These are phyloP conservation scores for Nicotiana attenuata DNA, from an alignment of 257 asterid species.

Conservation along the genomic window DNA sequence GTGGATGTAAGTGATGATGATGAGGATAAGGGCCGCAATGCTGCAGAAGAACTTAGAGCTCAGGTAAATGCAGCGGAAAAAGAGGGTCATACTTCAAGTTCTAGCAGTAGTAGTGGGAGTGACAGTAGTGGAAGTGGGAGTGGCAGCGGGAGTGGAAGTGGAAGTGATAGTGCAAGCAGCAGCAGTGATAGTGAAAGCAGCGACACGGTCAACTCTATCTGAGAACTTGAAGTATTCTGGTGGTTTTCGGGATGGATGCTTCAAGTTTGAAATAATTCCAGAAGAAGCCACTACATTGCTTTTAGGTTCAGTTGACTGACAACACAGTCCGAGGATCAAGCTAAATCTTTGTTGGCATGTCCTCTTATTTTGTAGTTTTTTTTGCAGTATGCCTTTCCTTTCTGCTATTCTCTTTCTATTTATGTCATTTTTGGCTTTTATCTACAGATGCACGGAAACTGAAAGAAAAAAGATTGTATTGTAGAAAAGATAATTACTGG, in stretches of 20 bases:
- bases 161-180: slow-evolving; percentile 52
- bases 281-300: neutral
- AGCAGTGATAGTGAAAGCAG: slow-evolving; percentile 77
- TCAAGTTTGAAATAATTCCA: neutral
- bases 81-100: slow-evolving; percentile 51
- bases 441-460: neutral
- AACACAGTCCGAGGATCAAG: neutral
- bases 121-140: slow-evolving; percentile 67
- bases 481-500: neutral
- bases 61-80: slow-evolving; percentile 55
- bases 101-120: slow-evolving; percentile 65
- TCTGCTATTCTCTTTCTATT: neutral
- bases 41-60: slow-evolving; percentile 90
- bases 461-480: neutral
- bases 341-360: neutral
- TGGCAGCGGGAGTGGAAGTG: slow-evolving; percentile 32
- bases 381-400: neutral
- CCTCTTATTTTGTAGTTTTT: neutral
- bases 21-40: slow-evolving; percentile 64
- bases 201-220: slow-evolving; percentile 57
- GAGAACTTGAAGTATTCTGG: slow-evolving; percentile 12
- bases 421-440: neutral
- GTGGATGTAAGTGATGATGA: slow-evolving; percentile 81
- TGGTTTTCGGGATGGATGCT: neutral
- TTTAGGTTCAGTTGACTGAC: neutral